phyloP scores from a whole-genome alignment of 192 early-diverging fungal species.

The Dissophora globulifera region DNA sequence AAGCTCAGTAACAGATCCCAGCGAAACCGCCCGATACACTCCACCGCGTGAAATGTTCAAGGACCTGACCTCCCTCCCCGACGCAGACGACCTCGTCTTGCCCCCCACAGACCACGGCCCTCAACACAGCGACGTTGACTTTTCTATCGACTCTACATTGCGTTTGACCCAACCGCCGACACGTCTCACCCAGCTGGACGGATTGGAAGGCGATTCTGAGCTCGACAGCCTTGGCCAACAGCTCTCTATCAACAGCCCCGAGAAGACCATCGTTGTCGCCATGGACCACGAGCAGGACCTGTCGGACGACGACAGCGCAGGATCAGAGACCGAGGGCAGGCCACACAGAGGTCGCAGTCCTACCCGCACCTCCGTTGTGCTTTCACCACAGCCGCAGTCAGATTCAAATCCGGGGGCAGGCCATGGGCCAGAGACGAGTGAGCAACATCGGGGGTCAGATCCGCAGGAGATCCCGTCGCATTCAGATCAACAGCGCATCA shows the following conservation, averaged over 20 bases:
- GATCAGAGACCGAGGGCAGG: not conserved
- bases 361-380: no score
- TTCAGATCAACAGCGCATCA: conserved; percentile 5
- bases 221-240: conserved; percentile 32
- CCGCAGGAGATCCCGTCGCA: not conserved
- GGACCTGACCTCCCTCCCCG: not conserved
- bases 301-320: not conserved
- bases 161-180: not conserved
- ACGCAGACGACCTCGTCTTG: conserved; percentile 9
- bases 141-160: not conserved
- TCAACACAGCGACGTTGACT: not conserved
- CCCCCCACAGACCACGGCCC: not conserved
- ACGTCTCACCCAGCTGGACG: not conserved
- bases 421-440: not conserved
- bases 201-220: conserved; percentile 18
- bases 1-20: conserved; percentile 44
- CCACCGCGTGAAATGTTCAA: conserved; percentile 50
- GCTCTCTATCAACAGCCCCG: conserved; percentile 43
- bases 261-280: conserved; percentile 2
- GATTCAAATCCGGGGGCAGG: not conserved
- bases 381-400: no score
- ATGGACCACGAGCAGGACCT: conserved; percentile 6
- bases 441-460: not conserved
- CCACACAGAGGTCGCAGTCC: not conserved
- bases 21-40: conserved; percentile 45